These are phyloP conservation scores for Colletotrichum truncatum DNA, from an alignment of 2,329 filamentous ascomycete genomes.

Conservation along the genomic window DNA sequence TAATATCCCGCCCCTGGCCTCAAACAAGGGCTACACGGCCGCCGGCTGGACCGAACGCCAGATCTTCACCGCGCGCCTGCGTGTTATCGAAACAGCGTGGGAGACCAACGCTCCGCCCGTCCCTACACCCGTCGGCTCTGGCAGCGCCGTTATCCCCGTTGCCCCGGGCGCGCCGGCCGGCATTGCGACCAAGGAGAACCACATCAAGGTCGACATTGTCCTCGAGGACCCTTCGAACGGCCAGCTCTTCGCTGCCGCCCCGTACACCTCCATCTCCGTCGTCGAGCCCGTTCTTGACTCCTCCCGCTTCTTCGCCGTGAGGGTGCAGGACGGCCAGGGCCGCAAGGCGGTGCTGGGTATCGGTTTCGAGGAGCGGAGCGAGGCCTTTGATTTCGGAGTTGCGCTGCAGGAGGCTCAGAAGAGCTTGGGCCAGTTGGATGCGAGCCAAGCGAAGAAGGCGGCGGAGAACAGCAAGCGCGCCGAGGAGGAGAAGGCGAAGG, in stretches of 20 bases:
- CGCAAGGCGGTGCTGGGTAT: slow-evolving; percentile 84
- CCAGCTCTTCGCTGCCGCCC: slow-evolving; percentile 84
- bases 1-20: slow-evolving; percentile 82
- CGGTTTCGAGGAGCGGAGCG: slow-evolving; percentile 86
- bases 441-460: slow-evolving; percentile 43
- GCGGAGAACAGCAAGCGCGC: slow-evolving; percentile 45
- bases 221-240: slow-evolving; percentile 80
- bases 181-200: slow-evolving; percentile 44
- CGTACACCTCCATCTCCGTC: slow-evolving; percentile 71
- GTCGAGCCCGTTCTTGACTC: slow-evolving; percentile 85
- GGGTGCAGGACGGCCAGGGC: slow-evolving; percentile 79
- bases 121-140: slow-evolving; percentile 20
- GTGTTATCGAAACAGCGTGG: slow-evolving; percentile 79
- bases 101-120: slow-evolving; percentile 40
- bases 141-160: slow-evolving; percentile 26
- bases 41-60: slow-evolving; percentile 80
- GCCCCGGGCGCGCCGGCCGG: slow-evolving; percentile 21
- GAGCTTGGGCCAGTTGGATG: slow-evolving; percentile 69
- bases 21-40: slow-evolving; percentile 82
- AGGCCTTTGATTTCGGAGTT: slow-evolving; percentile 87
- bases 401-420: slow-evolving; percentile 81
- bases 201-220: slow-evolving; percentile 78
- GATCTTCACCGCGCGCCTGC: slow-evolving; percentile 87
- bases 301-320: slow-evolving; percentile 84
- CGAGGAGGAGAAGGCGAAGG: slow-evolving; percentile 67